Evolutionary conservation across 768 basidiomycete genomes (phyloP), one percentile per base, ranked within the genome.

Genomic region (Aureoboletus auriporus): DNA sequence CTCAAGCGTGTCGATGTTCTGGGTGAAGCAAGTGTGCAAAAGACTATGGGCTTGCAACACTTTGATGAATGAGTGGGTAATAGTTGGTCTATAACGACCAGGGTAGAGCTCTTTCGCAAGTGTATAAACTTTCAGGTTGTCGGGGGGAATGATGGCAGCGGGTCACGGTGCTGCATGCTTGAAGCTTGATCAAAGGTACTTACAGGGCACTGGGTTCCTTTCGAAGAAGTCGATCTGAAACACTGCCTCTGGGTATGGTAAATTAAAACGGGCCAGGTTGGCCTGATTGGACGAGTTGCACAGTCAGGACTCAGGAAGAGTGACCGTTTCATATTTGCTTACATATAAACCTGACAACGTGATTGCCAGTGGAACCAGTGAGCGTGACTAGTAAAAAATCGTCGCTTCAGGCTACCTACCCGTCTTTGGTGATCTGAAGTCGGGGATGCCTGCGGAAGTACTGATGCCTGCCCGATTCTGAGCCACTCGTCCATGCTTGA

Each of bases 21-120:
- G 93, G 6, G 91, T 92, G 60, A 89, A 90, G 69, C 87, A 89
- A 36, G 75, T 84, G 52, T 81, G 78, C 1, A 99, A 79, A 13
- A 86, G 72, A 1, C 65, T 63, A 55, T 88, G 84, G 31, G 80
- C 69, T n/a, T 81, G 72, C 26, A 99, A 76, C 16, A 98, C 77
- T 30, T 78, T 80, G 60, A 96, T 80, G 69, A 97, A 97, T 23
- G 92, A 89, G 60, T 99, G 95, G 0, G 94, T 84, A 1, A 79
- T 66, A 0, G 95, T 96, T 1, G 96, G 94, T 13, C 89, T 79
- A 71, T 84, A 90, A 59, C 82, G 84, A 35, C 90, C 93, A 5
- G 96, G 95, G 63, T 92, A 93, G 5, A 98, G 79, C 59, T 96
- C 96, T 46, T 88, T 83, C 0, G 95, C 96, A 33, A 99, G 82